phyloP scores from a whole-genome alignment of 108 stramenopile genomes.

The Cyclostephanos tholiformis region DNA sequence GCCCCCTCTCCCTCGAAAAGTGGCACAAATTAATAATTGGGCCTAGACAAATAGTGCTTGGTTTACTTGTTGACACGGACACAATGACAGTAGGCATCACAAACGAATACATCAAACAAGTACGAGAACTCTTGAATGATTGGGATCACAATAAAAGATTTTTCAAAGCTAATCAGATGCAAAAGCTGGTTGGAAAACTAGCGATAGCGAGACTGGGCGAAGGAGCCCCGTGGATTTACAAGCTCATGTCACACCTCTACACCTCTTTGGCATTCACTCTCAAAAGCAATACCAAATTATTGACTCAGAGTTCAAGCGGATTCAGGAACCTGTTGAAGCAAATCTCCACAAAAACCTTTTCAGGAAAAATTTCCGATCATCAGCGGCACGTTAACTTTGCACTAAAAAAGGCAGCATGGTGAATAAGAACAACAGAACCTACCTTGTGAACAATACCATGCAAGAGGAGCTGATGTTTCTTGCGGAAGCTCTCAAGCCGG shows the following conservation, averaged over 20 bases:
- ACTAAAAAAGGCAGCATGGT: neutral
- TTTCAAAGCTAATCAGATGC: neutral
- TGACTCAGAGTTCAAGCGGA: neutral
- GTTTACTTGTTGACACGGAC: too few relatives aligned
- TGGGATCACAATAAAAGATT: too few relatives aligned
- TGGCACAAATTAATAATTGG: too few relatives aligned
- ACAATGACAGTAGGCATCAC: too few relatives aligned
- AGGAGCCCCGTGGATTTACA: conserved; percentile 8
- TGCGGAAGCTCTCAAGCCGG: neutral
- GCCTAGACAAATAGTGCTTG: too few relatives aligned
- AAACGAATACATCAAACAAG: too few relatives aligned
- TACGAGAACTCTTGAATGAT: too few relatives aligned
- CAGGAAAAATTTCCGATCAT: too few relatives aligned
- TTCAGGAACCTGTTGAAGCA: conserved; percentile 1
- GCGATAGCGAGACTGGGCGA: conserved; percentile 5
- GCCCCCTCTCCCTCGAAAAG: too few relatives aligned
- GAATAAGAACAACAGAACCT: neutral
- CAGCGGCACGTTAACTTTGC: neutral
- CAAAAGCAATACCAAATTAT: neutral
- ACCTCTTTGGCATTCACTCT: conserved; percentile 14
- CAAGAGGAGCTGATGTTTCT: conserved; percentile 2
- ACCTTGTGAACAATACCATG: conserved; percentile 12
- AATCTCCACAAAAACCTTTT: neutral
- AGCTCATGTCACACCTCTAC: conserved; percentile 22
- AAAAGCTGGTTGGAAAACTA: conserved; percentile 5